A percentile compares a stretch with the other conserved stretches of the same genome.
phyloP scores from a whole-genome alignment of 108 stramenopile genomes.

The Licmophora abbreviata region DNA sequence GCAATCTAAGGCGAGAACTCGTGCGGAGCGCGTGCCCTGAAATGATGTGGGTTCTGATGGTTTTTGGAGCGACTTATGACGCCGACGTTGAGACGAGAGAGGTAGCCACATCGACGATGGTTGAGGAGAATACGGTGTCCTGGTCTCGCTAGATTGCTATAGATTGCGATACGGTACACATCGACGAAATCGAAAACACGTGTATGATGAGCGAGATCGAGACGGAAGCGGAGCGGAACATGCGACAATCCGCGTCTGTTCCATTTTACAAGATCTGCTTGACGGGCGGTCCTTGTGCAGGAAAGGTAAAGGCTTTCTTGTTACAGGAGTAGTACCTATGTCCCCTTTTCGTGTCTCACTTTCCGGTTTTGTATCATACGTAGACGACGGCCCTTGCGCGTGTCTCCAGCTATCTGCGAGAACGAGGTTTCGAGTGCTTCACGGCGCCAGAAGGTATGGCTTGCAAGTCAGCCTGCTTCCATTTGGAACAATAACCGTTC shows the following conservation, averaged over 20 bases:
- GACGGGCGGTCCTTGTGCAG: conserved; percentile 96
- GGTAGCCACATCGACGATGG: neutral
- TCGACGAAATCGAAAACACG: too few relatives aligned
- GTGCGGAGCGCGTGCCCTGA: neutral
- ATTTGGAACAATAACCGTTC: neutral
- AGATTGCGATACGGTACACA: too few relatives aligned
- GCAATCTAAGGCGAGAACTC: neutral
- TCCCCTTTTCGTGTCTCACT: too few relatives aligned
- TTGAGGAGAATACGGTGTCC: neutral
- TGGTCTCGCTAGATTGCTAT: too few relatives aligned
- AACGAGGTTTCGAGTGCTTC: conserved; percentile 86
- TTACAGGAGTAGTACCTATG: too few relatives aligned
- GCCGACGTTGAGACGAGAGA: neutral
- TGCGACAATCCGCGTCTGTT: neutral
- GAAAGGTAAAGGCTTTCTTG: conserved; percentile 92
- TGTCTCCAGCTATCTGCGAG: conserved; percentile 52
- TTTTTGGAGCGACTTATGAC: neutral
- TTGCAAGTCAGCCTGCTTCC: neutral
- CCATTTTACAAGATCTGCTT: conserved; percentile 36
- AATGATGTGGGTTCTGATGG: neutral
- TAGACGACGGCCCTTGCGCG: conserved; percentile 88
- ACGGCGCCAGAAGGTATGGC: conserved; percentile 88
- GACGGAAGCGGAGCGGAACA: neutral
- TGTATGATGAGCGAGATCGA: too few relatives aligned
- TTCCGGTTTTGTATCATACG: too few relatives aligned